Evolutionary conservation across 2,329 filamentous ascomycete genomes (phyloP).

Genomic region (Fusarium nygamai): DNA sequence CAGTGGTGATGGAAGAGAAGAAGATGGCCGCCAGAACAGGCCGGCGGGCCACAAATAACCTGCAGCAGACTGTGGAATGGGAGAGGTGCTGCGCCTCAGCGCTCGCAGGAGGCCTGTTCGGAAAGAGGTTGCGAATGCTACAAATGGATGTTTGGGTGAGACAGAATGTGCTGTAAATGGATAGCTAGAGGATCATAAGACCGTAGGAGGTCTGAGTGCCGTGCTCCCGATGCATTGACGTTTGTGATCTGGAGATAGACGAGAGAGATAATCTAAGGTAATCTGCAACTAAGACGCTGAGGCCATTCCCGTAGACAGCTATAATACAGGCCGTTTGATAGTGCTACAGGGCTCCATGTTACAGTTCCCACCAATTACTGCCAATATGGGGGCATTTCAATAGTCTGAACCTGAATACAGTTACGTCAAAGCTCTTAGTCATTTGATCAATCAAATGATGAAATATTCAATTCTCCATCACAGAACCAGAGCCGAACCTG

Average conservation of each 20-base stretch:
- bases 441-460: not conserved
- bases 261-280: not conserved
- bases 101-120: conserved; percentile 32
- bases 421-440: not conserved
- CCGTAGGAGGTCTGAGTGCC: conserved; percentile 1
- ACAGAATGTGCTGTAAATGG: conserved; percentile 17
- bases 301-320: not conserved
- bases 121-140: not conserved
- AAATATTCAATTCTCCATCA: not conserved
- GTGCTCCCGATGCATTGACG: conserved; percentile 11
- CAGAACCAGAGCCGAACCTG: not conserved
- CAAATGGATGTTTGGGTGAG: conserved; percentile 8
- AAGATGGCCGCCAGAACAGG: conserved; percentile 28
- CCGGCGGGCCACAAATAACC: conserved; percentile 21
- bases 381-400: not conserved
- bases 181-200: conserved; percentile 5
- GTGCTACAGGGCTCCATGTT: not conserved
- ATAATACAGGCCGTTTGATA: not conserved
- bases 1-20: conserved; percentile 13
- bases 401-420: not conserved
- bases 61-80: conserved; percentile 14
- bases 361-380: not conserved
- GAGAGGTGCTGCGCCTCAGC: conserved; percentile 28
- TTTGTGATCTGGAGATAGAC: not conserved
- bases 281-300: not conserved